phyloP scores from a whole-genome alignment of 1,139 yeast genomes.

The Wickerhamomyces sp. region DNA sequence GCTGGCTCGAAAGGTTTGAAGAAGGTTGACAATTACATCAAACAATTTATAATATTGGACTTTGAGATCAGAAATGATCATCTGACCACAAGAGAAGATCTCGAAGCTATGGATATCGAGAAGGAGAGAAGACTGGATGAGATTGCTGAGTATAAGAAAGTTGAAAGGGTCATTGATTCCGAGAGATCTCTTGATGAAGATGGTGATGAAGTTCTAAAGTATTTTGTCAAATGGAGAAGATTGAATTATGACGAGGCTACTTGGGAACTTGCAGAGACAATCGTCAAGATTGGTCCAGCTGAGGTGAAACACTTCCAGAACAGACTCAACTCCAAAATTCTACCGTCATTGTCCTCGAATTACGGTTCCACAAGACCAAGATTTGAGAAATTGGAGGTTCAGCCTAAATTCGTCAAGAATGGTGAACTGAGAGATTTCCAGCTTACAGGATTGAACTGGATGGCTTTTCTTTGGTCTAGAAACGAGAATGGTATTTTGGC shows the following conservation, averaged over 20 bases:
- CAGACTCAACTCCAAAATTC: constrained; percentile 74
- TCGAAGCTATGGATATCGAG: constrained; percentile 91
- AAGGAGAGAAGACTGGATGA: constrained; percentile 81
- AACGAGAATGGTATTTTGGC: constrained; percentile 97
- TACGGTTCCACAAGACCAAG: constrained; percentile 79
- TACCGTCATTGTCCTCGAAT: constrained; percentile 75
- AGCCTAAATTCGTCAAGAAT: constrained; percentile 85
- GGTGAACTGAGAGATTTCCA: constrained; percentile 97
- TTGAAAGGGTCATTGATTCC: constrained; percentile 86
- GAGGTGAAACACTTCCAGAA: constrained; percentile 82
- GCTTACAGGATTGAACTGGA: constrained; percentile 97
- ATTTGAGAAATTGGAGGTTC: constrained; percentile 80
- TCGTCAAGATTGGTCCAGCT: constrained; percentile 78
- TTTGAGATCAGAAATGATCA: constrained; percentile 76
- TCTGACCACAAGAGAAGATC: constrained; percentile 77
- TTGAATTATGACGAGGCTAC: constrained; percentile 93
- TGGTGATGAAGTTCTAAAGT: constrained; percentile 67
- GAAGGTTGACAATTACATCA: constrained; percentile 85
- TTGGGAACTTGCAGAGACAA: constrained; percentile 91
- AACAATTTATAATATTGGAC: constrained; percentile 68
- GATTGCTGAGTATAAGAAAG: constrained; percentile 75
- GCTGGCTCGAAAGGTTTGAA: constrained; percentile 63
- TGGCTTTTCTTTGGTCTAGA: constrained; percentile 98
- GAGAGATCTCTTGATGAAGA: constrained; percentile 62
- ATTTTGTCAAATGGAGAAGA: constrained; percentile 90